A percentile compares a stretch with the other conserved stretches of the same genome.
Evolutionary conservation across 768 basidiomycete genomes (phyloP).

Genomic region (Trametes sanguinea): DNA sequence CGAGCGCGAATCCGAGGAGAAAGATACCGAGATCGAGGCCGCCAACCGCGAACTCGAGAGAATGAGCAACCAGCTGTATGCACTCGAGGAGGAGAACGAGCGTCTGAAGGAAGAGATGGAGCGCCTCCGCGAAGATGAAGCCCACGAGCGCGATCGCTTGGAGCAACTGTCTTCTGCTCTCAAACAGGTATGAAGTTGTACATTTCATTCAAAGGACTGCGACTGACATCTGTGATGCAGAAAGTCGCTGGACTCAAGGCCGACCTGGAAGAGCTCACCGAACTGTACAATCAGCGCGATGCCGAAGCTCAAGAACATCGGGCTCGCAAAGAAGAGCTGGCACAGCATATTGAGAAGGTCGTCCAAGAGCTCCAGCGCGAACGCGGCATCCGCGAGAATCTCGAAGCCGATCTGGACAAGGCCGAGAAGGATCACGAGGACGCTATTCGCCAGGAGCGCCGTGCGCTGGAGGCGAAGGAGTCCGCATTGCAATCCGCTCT

Average conservation of each 20-base stretch:
- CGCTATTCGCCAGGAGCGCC: conserved; percentile 57
- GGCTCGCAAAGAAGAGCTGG: conserved; percentile 75
- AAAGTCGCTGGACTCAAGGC: conserved; percentile 67
- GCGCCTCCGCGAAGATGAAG: conserved; percentile 69
- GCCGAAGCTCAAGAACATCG: conserved; percentile 69
- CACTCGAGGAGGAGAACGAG: conserved; percentile 87
- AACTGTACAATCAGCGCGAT: conserved; percentile 63
- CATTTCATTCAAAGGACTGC: background rate
- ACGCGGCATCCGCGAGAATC: conserved; percentile 54
- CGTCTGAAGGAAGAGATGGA: conserved; percentile 71
- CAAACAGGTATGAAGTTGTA: conserved; percentile 65
- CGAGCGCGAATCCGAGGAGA: conserved; percentile 75
- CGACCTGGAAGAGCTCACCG: conserved; percentile 65
- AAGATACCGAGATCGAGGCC: conserved; percentile 74
- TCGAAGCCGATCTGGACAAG: conserved; percentile 54
- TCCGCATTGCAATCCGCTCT: conserved; percentile 64
- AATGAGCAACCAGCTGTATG: conserved; percentile 75
- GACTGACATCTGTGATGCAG: conserved; percentile 39
- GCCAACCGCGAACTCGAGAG: conserved; percentile 78
- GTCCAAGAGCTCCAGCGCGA: conserved; percentile 63
- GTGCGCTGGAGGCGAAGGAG: conserved; percentile 70
- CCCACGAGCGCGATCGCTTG: conserved; percentile 65
- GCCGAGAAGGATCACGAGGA: conserved; percentile 67
- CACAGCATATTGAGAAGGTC: conserved; percentile 71
- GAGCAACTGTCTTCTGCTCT: conserved; percentile 70